Evolutionary conservation across 2,329 filamentous ascomycete genomes (phyloP), one percentile per base, ranked within the genome.

Genomic region (Diaporthe longicolla): DNA sequence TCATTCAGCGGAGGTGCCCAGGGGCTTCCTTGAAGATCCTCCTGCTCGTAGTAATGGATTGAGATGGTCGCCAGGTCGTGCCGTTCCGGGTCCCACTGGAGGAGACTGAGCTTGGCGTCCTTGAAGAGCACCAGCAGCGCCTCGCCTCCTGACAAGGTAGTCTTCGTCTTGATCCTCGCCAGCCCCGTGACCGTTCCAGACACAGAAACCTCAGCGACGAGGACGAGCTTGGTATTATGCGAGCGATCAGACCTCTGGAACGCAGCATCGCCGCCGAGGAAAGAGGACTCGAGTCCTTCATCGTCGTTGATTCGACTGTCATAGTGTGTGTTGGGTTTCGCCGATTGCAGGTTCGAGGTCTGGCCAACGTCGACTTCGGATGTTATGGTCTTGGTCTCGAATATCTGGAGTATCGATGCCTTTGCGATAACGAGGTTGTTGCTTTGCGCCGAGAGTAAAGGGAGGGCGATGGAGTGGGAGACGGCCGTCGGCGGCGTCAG

Each of bases 41-140:
- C 95, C 82, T 97, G 94, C 83, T 99, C 97, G 84, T 98, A 99
- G 87, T 95, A 98, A 85, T 99, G 97, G 79, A 99, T 96, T 69
- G 96, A 98, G 76, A 97, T 91, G 70, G 96, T 98, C 78, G 93
- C 92, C 78, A 98, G 92, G 69, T 90, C 90, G 83, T 94, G 89
- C 77, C 91, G 91, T 81, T 93, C 91, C 11, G 94, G 92, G 81
- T 98, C 94, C 97, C 97, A 99, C 85, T 98, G 94, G 72, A 98
- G 89, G 82, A 99, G 87, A 83, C 94, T 97, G 80, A 98, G 89
- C 84, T 98, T 98, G 55, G 97, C 97, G 84, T 98, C 95, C 80
- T 93, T 93, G 84, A 96, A 93, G 0, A 95, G 93, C 73, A 98
- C 83, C 72, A 99, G 86, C 72, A 99, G 87, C 61, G 93, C 93